These are phyloP conservation scores for Leishmania amazonensis DNA, from an alignment of 208 protist genomes.

Conservation along the genomic window DNA sequence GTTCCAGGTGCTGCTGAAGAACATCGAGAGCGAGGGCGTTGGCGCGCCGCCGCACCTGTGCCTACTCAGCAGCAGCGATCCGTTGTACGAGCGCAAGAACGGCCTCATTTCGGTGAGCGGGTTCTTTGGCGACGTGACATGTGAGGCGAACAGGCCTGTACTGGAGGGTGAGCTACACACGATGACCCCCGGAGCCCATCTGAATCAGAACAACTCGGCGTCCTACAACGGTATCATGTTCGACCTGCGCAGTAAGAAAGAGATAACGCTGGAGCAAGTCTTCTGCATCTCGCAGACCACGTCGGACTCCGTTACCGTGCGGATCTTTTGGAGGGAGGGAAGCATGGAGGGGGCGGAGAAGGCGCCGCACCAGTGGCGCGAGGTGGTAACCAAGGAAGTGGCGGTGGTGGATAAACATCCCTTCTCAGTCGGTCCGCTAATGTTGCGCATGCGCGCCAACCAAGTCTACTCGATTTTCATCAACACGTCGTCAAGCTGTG, in stretches of 20 bases:
- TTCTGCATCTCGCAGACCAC: conserved; percentile 87
- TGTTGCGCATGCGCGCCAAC: conserved; percentile 73
- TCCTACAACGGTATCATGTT: conserved; percentile 95
- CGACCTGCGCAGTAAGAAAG: conserved; percentile 75
- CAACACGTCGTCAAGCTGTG: conserved; percentile 87
- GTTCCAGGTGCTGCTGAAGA: conserved; percentile 38
- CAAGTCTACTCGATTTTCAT: conserved; percentile 87
- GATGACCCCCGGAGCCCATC: conserved; percentile 68
- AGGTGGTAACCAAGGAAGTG: conserved; percentile 66
- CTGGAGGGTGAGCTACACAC: conserved; percentile 58
- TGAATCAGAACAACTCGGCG: conserved; percentile 80
- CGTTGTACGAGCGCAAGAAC: conserved; percentile 42
- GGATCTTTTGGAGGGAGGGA: conserved; percentile 89
- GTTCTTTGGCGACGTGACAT: conserved; percentile 59
- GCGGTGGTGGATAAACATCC: conserved; percentile 75
- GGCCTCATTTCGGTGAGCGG: conserved; percentile 45
- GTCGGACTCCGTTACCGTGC: conserved; percentile 72
- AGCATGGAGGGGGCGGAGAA: conserved; percentile 81
- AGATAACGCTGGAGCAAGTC: conserved; percentile 89
- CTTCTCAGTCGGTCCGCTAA: conserved; percentile 70
- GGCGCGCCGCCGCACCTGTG: conserved; percentile 24
- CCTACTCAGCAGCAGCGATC: conserved; percentile 30
- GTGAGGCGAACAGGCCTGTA: conserved; percentile 44
- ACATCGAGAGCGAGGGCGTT: conserved; percentile 36
- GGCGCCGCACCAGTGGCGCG: conserved; percentile 66